A percentile compares a stretch with the other conserved stretches of the same genome.
phyloP scores from a whole-genome alignment of 805 yeast species.

The Saccharomycopsis sp. region DNA sequence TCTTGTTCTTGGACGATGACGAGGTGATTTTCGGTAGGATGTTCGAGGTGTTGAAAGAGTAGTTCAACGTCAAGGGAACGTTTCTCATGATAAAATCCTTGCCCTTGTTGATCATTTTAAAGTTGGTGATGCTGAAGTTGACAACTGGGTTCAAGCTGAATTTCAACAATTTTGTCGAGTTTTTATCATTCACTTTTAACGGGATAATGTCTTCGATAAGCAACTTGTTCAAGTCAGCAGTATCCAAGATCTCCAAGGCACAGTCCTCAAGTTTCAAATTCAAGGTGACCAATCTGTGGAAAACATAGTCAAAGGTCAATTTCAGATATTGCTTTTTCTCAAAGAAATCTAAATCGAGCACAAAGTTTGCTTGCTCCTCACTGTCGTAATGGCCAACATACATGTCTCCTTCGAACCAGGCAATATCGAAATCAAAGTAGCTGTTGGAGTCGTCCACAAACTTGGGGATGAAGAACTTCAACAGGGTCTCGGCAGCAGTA shows the following conservation, averaged over 20 bases:
- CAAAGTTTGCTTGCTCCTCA: neutral
- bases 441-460: slow-evolving; percentile 1
- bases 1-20: too few relatives aligned
- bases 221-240: neutral
- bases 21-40: too few relatives aligned
- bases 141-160: neutral
- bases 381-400: neutral
- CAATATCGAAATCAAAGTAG: neutral
- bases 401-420: slow-evolving; percentile 2
- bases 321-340: too few relatives aligned
- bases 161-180: neutral
- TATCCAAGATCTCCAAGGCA: neutral
- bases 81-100: slow-evolving; percentile 1
- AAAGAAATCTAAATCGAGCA: neutral
- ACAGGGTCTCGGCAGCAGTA: neutral
- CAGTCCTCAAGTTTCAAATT: neutral
- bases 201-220: neutral
- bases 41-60: slow-evolving; percentile 4
- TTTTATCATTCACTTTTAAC: neutral
- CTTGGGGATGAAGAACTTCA: slow-evolving; percentile 6
- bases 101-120: neutral
- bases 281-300: neutral
- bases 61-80: slow-evolving; percentile 3
- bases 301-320: slow-evolving; percentile 5
- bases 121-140: neutral